Conservation (phyloP, 2,329 filamentous ascomycete genomes). For the Fusarium avenaceum region DNA sequence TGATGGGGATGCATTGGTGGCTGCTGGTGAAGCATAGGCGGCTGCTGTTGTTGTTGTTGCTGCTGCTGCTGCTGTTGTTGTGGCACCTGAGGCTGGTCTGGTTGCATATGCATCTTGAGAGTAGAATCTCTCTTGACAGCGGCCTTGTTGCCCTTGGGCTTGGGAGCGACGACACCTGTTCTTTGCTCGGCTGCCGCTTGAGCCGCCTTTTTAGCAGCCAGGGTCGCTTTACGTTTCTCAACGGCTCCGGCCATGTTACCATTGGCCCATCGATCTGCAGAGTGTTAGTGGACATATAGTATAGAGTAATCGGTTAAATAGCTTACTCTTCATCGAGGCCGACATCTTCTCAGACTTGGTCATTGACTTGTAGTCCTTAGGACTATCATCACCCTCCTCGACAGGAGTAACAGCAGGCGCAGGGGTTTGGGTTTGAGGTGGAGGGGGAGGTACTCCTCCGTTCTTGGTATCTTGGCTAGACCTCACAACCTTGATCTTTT, state of each 20-base stretch:
- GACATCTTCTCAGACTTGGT: constrained; percentile 77
- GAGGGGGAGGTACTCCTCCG: constrained; percentile 38
- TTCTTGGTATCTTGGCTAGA: constrained; percentile 49
- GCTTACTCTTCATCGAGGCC: constrained; percentile 73
- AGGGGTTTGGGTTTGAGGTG: constrained; percentile 1
- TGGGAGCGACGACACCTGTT: constrained; percentile 55
- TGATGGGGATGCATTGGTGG: constrained; percentile 36
- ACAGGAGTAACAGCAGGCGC: constrained; percentile 21
- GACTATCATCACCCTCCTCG: constrained; percentile 57
- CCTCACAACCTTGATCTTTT: constrained; percentile 58
- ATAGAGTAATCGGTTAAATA: background rate
- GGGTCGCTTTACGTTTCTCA: constrained; percentile 70
- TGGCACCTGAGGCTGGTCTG: constrained; percentile 34
- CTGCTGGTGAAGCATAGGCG: constrained; percentile 36
- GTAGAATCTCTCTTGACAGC: constrained; percentile 52
- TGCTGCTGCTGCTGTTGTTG: constrained; percentile 28
- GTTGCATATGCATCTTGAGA: constrained; percentile 45
- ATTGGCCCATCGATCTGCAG: constrained; percentile 69
- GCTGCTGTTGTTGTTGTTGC: constrained; percentile 13
- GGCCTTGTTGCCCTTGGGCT: constrained; percentile 55
- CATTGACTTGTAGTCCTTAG: constrained; percentile 71
- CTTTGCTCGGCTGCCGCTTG: constrained; percentile 58
- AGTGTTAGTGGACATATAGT: constrained; percentile 46
- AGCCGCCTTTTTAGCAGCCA: constrained; percentile 69
- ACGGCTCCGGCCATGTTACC: constrained; percentile 73